These are phyloP conservation scores for Penicillium steckii DNA, from an alignment of 495 filamentous ascomycete genomes.

Conservation along the genomic window DNA sequence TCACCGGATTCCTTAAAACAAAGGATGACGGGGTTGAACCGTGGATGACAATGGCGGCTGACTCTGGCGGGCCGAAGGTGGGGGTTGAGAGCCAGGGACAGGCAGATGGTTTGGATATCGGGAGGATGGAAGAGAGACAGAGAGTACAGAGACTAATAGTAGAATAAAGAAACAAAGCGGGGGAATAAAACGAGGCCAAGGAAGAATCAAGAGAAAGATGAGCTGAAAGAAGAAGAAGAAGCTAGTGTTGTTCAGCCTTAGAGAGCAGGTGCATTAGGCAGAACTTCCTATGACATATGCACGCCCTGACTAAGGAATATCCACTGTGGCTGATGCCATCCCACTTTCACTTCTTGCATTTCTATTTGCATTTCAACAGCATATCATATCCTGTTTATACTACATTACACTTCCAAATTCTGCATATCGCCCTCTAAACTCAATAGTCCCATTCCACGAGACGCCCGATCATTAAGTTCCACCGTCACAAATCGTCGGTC, in stretches of 20 bases:
- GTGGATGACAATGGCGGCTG: slow-evolving; percentile 35
- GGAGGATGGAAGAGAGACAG: not conserved
- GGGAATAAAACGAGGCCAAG: not conserved
- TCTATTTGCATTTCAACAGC: not conserved
- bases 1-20: not conserved
- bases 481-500: slow-evolving; percentile 54
- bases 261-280: slow-evolving; percentile 1
- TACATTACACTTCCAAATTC: slow-evolving; percentile 33
- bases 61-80: slow-evolving; percentile 25
- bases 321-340: not conserved
- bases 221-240: slow-evolving; percentile 1
- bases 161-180: slow-evolving; percentile 1
- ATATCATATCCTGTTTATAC: not conserved
- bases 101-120: not conserved
- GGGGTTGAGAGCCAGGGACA: slow-evolving; percentile 15
- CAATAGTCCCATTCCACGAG: slow-evolving; percentile 61
- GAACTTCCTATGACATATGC: slow-evolving; percentile 1
- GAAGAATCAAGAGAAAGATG: not conserved
- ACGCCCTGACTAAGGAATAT: not conserved
- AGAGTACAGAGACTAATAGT: not conserved
- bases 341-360: no score
- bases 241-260: slow-evolving; percentile 1
- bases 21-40: slow-evolving; percentile 18
- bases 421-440: slow-evolving; percentile 56
- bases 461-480: slow-evolving; percentile 37